A percentile compares a stretch with the other conserved stretches of the same genome.
Evolutionary conservation across 805 yeast genomes (phyloP).

Genomic region (Lachancea nothofagi): DNA sequence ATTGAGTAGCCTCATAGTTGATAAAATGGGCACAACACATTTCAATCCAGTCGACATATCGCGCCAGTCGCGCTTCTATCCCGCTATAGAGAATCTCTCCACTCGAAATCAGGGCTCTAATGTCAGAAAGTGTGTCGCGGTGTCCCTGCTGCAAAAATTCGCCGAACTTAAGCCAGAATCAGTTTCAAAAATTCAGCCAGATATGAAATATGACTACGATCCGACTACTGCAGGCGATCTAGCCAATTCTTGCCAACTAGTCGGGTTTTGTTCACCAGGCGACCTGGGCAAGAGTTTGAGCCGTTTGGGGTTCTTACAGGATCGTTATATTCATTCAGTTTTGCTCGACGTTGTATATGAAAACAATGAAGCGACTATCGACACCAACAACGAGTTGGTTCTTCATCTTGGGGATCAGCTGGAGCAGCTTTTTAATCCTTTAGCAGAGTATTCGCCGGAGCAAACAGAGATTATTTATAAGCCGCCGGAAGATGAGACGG

Average conservation of each 20-base stretch:
- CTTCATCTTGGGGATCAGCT: constrained; percentile 75
- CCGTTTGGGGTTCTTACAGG: constrained; percentile 53
- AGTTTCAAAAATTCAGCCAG: constrained; percentile 13
- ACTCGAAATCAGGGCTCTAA: constrained; percentile 46
- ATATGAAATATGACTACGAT: constrained; percentile 48
- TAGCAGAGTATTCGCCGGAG: constrained; percentile 89
- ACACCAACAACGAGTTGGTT: constrained; percentile 70
- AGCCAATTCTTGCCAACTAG: constrained; percentile 58
- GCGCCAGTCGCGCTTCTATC: constrained; percentile 62
- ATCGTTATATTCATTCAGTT: constrained; percentile 43
- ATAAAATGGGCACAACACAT: constrained; percentile 61
- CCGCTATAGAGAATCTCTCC: constrained; percentile 67
- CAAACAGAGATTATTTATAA: constrained; percentile 64
- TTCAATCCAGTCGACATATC: constrained; percentile 54
- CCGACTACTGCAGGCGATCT: constrained; percentile 80
- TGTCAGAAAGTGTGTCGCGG: constrained; percentile 71
- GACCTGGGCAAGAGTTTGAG: constrained; percentile 53
- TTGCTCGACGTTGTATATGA: constrained; percentile 73
- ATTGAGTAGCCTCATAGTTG: constrained; percentile 50
- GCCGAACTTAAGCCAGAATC: constrained; percentile 42
- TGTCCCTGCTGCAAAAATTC: constrained; percentile 62
- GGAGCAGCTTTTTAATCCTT: constrained; percentile 84
- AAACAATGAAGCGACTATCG: constrained; percentile 45
- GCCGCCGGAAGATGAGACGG: constrained; percentile 42
- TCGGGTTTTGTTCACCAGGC: constrained; percentile 43